Conservation (phyloP, 148 eudicot species). For the Diospyros kaki region DNA sequence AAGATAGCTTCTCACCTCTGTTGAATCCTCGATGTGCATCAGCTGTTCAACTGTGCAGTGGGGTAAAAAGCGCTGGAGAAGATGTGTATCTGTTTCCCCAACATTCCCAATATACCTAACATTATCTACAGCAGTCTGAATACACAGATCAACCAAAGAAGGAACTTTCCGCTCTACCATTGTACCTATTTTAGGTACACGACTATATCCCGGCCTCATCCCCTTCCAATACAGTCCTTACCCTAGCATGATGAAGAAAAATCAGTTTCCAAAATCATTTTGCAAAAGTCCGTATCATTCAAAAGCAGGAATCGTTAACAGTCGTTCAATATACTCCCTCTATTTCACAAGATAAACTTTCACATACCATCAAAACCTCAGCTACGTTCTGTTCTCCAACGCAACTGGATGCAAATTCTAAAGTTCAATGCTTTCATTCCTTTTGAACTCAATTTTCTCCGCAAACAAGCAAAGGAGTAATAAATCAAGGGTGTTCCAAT, state of each 20-base stretch:
- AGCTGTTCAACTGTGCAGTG: slow-evolving; percentile 83
- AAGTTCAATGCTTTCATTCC: not conserved
- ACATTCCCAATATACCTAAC: slow-evolving; percentile 81
- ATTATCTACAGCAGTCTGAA: slow-evolving; percentile 76
- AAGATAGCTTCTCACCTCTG: slow-evolving; percentile 49
- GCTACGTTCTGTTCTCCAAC: not conserved
- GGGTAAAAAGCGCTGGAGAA: slow-evolving; percentile 75
- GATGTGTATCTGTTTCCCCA: slow-evolving; percentile 61
- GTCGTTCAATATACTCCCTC: not conserved
- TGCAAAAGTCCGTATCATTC: not conserved
- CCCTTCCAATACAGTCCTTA: not conserved
- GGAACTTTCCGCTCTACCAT: slow-evolving; percentile 33
- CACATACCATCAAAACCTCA: not conserved
- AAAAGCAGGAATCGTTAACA: not conserved
- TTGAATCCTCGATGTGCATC: slow-evolving; percentile 68
- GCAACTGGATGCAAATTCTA: not conserved
- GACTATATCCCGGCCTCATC: slow-evolving; percentile 29
- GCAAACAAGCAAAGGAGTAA: not conserved
- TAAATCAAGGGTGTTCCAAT: not conserved
- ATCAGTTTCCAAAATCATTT: not conserved
- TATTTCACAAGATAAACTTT: not conserved
- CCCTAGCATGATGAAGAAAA: not conserved
- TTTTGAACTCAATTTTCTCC: not conserved
- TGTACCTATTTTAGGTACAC: slow-evolving; percentile 21
- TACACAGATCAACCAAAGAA: slow-evolving; percentile 80